Evolutionary conservation across 768 basidiomycete genomes (phyloP).

Genomic region (Tulasnella sp.): DNA sequence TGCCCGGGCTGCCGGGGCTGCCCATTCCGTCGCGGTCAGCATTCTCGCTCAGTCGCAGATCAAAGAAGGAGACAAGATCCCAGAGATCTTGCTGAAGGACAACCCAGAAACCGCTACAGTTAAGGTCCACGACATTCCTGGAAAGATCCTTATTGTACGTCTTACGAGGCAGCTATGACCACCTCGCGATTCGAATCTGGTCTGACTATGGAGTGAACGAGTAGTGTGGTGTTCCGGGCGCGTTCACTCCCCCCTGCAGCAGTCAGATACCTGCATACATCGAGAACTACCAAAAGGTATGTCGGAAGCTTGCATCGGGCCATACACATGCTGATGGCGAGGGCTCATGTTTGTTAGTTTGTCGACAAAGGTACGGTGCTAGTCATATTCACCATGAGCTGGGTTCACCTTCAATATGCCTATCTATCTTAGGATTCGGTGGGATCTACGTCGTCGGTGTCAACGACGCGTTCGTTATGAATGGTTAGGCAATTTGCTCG

Average conservation of each 20-base stretch:
- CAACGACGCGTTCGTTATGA: conserved; percentile 74
- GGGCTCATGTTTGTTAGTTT: not conserved
- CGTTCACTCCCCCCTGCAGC: conserved; percentile 70
- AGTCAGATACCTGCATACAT: conserved; percentile 47
- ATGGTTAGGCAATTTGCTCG: conserved; percentile 38
- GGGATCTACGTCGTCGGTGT: conserved; percentile 62
- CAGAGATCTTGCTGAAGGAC: conserved; percentile 32
- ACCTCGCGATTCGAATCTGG: not conserved
- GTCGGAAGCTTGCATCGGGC: not conserved
- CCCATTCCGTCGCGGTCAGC: conserved; percentile 38
- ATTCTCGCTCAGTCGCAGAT: conserved; percentile 49
- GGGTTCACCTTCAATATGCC: not conserved
- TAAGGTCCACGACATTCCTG: conserved; percentile 45
- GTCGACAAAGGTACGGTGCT: not conserved
- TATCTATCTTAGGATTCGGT: conserved; percentile 25
- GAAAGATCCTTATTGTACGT: conserved; percentile 62
- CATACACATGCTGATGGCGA: not conserved
- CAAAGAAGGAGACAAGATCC: conserved; percentile 55
- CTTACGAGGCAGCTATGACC: not conserved
- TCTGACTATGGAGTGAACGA: not conserved
- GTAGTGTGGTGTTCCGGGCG: conserved; percentile 71
- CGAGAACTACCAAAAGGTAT: conserved; percentile 26
- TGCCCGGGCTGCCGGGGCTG: not conserved
- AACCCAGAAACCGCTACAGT: conserved; percentile 8
- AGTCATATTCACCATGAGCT: not conserved